Evolutionary conservation across 2,329 filamentous ascomycete genomes (phyloP), one percentile per base, ranked within the genome.

Genomic region (Sporothrix luriei): DNA sequence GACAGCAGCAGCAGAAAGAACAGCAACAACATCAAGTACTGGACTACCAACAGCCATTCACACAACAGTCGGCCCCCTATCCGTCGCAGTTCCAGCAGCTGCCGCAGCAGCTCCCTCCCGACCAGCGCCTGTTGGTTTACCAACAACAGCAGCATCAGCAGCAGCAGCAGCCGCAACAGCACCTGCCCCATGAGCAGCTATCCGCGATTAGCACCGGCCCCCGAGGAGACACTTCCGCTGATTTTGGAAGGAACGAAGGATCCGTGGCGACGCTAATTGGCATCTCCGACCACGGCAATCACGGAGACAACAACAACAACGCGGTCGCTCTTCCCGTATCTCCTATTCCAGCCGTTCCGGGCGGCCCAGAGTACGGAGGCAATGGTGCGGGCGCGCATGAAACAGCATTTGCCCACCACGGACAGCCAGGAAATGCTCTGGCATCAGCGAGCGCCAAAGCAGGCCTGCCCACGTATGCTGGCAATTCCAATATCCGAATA

Each of bases 1-100:
- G 74, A 71, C 73, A 74, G 65, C 72, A 70, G 57, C 70, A 70
- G 43, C 73, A 72, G 26, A 69, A 70, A 19, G 71, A 74, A 43
- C 72, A 73, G 55, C 72, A 73, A 13, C 72, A 75, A 54, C 66
- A 74, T 14, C 40, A 43, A 43, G 40, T 5, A 43, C 14, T 43
- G 40, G 13, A 13, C 14, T 48, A 40, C 5, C 52, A 66, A 24
- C 59, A 68, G 14, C 62, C 40, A 62, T 46, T 19, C n/a, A 26
- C 38, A 13, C 68, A 14, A 19, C 49, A 64, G 26, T 51, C 49
- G 11, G 2, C 51, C 2, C 49, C 48, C 6, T 69, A 46, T 19
- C 49, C 57, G 6, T 21, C 26, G 3, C 55, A 61, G 54, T 55
- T 69, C 21, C 57, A 43, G 33, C 57, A 69, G n/a, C 46, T 69